Evolutionary conservation across 257 asterid genomes (phyloP), one percentile per base, ranked within the genome.

Genomic region (Solanum medicagineum): DNA sequence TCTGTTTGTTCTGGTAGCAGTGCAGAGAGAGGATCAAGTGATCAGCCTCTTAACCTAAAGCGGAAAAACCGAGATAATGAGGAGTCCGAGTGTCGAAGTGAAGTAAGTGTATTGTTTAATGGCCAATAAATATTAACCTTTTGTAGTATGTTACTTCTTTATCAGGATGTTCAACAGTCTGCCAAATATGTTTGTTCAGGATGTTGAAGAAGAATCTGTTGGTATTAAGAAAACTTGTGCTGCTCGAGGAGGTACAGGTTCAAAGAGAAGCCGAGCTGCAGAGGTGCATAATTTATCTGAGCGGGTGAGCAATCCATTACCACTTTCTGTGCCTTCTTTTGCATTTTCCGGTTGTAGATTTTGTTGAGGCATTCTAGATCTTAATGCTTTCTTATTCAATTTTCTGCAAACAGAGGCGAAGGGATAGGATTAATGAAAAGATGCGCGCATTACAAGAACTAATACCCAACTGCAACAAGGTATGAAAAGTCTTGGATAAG

Each of bases 391-490:
- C 65, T 80, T 44, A 15, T 80, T 85, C 84, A 10, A 32, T 84
- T 62, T 44, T 85, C 51, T 82, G 84, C 84, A 63, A 89, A 88
- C 97, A 96, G 98, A 92, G 94, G 86, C 94, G 98, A 83, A 92
- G 98, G 92, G 98, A 94, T 87, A 89, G 98, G 92, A 96, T 96
- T 84, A 94, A 94, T 44, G 99, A 96, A 90, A 97, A 94, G 93
- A 97, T 97, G 99, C 97, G 97, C 59, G 98, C 98, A 83, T 88
- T 97, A 63, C 99, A 97, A 87, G 99, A 95, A 90, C 97, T 97
- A 54, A 94, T 97, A 87, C 99, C 99, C 49, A 97, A 97, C 90
- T 97, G 98, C 93, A 97, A 94, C 81, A 97, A 97, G 98, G 99
- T 95, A 90, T 71, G 68, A 24, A 17, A 77, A 40, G 20, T 49